Base-by-base conservation (phyloP, 352 stramenopile species). In the Phytophthora citricola region DNA sequence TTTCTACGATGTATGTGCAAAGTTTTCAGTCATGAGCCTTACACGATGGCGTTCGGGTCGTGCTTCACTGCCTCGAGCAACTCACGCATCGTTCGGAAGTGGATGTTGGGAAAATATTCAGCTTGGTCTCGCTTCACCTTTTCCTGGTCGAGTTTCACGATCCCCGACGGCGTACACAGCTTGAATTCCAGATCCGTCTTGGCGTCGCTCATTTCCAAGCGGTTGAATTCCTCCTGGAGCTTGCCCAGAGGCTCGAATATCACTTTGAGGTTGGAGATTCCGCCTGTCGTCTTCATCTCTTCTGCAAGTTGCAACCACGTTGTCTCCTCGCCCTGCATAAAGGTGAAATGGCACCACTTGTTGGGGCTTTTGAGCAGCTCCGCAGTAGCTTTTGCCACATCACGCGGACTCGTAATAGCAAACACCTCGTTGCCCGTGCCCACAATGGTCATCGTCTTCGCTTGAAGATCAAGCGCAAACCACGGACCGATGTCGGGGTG, bases 271-370 rank as follows among this genome's bases (percentile, higher is more conserved):
- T 78, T 60, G 15, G 55, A 26, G 15, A 75, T 31, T 2, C 59
- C 60, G 9, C 61, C 68, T n/a, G 38, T 41, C 15, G 52, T 69
- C 31, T 71, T 73, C 29, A 80, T n/a, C 8, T 49, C 4, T 29
- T 79, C 59, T 0, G 53, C 75, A 7, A 79, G 3, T 24, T 77
- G 14, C 15, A 76, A 38, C 72, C 60, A 81, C 41, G 76, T 76
- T 36, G 66, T 79, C 60, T 77, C 32, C 44, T 67, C 53, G 11
- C 63, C 73, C 51, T 78, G 72, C 7, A 81, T 14, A 41, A 69
- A 73, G 7, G 64, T 77, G 50, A 67, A 75, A 0, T 34, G 55
- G 32, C 54, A 58, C 72, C 72, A 84, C 58, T 69, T 77, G 51
- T 54, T 64, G 15, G 24, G 14, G 14, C 43, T 68, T 29, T 74